Evolutionary conservation across 768 basidiomycete species (phyloP).

Genomic region (Lentinula aciculospora): DNA sequence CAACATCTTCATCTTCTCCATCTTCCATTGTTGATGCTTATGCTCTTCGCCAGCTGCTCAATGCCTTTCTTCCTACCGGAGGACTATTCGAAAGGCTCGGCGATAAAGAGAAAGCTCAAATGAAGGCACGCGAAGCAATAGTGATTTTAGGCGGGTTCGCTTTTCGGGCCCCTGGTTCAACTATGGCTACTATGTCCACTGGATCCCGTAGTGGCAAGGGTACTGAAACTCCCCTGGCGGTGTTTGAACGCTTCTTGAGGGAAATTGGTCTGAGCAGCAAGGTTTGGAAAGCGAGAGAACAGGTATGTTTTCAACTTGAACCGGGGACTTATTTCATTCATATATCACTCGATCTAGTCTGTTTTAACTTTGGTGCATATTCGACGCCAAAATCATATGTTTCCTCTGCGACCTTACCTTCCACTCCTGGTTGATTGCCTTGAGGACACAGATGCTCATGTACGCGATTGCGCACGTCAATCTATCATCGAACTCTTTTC

Average conservation of each 20-base stretch:
- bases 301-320: constrained; percentile 37
- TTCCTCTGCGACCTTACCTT: constrained; percentile 80
- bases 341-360: constrained; percentile 28
- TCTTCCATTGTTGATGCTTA: constrained; percentile 44
- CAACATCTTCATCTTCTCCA: constrained; percentile 37
- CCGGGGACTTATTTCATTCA: not conserved
- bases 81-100: constrained; percentile 82
- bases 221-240: constrained; percentile 58
- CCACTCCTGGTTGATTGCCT: constrained; percentile 75
- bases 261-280: constrained; percentile 77
- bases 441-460: constrained; percentile 87
- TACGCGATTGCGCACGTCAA: constrained; percentile 79
- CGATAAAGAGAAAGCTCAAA: constrained; percentile 69
- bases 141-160: constrained; percentile 70
- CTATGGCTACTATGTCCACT: constrained; percentile 31
- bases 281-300: constrained; percentile 82
- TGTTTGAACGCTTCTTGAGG: constrained; percentile 67
- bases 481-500: constrained; percentile 84
- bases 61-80: constrained; percentile 66
- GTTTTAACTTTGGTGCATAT: constrained; percentile 69
- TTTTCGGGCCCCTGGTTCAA: constrained; percentile 48
- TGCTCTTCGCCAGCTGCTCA: constrained; percentile 62
- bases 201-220: constrained; percentile 52
- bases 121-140: constrained; percentile 73
- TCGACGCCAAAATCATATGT: constrained; percentile 62